Conservation (phyloP, 768 basidiomycete species). For the Leccinum broughii region DNA sequence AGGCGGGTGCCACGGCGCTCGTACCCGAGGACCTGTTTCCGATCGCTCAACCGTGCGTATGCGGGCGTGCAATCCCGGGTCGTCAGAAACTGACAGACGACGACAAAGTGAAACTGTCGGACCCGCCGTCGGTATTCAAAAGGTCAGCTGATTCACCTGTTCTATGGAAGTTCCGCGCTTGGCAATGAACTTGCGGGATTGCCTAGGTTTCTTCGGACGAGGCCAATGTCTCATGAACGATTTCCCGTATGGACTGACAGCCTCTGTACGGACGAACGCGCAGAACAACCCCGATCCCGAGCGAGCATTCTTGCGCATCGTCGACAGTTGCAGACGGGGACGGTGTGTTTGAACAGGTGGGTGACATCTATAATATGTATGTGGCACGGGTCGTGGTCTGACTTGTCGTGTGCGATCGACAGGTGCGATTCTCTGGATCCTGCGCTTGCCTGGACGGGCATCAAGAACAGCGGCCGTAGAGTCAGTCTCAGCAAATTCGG, state of each 20-base stretch:
- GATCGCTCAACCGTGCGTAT: too few relatives aligned
- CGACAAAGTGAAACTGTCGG: conserved; percentile 74
- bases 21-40: too few relatives aligned
- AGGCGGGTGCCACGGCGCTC: too few relatives aligned
- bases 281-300: conserved; percentile 59
- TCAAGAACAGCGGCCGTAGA: conserved; percentile 45
- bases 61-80: neutral
- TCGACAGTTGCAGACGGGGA: conserved; percentile 83
- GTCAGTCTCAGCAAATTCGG: conserved; percentile 53
- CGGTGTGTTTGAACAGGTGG: conserved; percentile 92
- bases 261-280: conserved; percentile 89
- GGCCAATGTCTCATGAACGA: conserved; percentile 94
- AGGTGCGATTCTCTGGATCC: conserved; percentile 92
- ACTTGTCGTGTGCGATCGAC: neutral
- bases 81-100: conserved; percentile 1
- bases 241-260: conserved; percentile 92
- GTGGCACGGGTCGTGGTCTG: neutral
- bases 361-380: conserved; percentile 31
- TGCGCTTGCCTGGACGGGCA: conserved; percentile 91
- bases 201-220: conserved; percentile 78
- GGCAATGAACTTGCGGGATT: neutral
- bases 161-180: neutral
- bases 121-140: conserved; percentile 90
- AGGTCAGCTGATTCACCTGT: conserved; percentile 45
- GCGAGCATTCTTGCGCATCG: conserved; percentile 56